Percentiles rank a stretch among this genome's conserved stretches.
phyloP scores from a whole-genome alignment of 495 filamentous ascomycete species.

The Neurospora sp. region DNA sequence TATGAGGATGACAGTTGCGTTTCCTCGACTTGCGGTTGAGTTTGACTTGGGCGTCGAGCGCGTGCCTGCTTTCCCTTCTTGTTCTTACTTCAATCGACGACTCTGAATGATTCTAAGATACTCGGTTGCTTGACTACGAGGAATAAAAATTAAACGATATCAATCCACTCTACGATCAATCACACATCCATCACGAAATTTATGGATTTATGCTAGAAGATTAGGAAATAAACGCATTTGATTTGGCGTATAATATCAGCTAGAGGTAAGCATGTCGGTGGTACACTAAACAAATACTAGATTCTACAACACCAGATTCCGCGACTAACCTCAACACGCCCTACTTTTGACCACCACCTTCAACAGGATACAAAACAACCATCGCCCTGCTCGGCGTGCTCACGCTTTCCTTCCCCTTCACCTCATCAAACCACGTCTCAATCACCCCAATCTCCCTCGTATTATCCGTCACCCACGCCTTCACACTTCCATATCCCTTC shows the following conservation, averaged over 20 bases:
- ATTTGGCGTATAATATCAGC: background rate
- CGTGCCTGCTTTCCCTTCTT: background rate
- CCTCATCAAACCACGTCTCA: background rate
- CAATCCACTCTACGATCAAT: background rate
- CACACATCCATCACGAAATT: background rate
- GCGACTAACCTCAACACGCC: background rate
- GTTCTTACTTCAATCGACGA: background rate
- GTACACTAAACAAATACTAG: background rate
- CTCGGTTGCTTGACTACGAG: background rate
- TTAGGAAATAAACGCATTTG: background rate
- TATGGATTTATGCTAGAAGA: background rate
- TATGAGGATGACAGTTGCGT: background rate
- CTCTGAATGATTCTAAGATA: background rate
- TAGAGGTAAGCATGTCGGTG: background rate
- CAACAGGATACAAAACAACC: conserved; percentile 10
- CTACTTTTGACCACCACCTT: background rate
- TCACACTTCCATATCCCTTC: background rate
- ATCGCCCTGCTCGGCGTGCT: conserved; percentile 15
- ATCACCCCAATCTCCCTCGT: conserved; percentile 12
- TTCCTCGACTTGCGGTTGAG: background rate
- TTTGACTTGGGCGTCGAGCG: background rate
- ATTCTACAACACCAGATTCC: background rate
- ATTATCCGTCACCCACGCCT: conserved; percentile 24
- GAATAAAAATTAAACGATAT: background rate
- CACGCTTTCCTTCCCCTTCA: conserved; percentile 4